Conservation (phyloP, 1,139 yeast genomes). For the Pneumocystis murina region DNA sequence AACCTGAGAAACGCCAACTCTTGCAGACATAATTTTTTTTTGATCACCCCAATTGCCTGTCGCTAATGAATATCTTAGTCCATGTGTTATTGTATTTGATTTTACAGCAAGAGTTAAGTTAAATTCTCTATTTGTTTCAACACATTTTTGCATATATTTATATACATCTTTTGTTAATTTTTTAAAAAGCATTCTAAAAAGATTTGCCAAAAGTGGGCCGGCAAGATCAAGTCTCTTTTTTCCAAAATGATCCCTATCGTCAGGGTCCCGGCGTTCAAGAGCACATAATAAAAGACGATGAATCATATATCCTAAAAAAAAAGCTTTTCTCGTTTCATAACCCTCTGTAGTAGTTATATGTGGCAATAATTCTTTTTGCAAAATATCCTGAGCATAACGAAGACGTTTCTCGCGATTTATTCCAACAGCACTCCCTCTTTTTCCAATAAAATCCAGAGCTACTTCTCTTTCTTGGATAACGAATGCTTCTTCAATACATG, state of each 20-base stretch:
- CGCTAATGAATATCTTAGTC: conserved; percentile 90
- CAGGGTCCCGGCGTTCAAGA: conserved; percentile 91
- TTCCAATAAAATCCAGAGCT: conserved; percentile 92
- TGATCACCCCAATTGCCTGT: conserved; percentile 99
- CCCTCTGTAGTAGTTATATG: conserved; percentile 97
- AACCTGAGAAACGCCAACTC: conserved; percentile 99
- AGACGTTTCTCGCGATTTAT: conserved; percentile 95
- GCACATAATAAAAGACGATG: conserved; percentile 90
- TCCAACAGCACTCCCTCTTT: conserved; percentile 91
- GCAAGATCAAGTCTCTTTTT: conserved; percentile 95
- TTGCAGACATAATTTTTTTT: conserved; percentile 95
- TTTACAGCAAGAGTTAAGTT: conserved; percentile 91
- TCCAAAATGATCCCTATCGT: conserved; percentile 98
- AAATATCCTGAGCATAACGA: conserved; percentile 89
- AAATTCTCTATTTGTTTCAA: conserved; percentile 92
- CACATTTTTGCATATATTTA: conserved; percentile 97
- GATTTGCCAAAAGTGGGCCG: conserved; percentile 89
- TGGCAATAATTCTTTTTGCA: conserved; percentile 90
- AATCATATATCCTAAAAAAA: conserved; percentile 94
- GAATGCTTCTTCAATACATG: conserved; percentile 98
- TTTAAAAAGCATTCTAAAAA: conserved; percentile 86
- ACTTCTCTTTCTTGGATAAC: conserved; percentile 96
- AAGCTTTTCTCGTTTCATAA: conserved; percentile 90
- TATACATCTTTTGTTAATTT: conserved; percentile 88
- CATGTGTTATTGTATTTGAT: conserved; percentile 92